Evolutionary conservation across 176 grass and related monocot species (phyloP).

Genomic region (Oryza longistaminata): DNA sequence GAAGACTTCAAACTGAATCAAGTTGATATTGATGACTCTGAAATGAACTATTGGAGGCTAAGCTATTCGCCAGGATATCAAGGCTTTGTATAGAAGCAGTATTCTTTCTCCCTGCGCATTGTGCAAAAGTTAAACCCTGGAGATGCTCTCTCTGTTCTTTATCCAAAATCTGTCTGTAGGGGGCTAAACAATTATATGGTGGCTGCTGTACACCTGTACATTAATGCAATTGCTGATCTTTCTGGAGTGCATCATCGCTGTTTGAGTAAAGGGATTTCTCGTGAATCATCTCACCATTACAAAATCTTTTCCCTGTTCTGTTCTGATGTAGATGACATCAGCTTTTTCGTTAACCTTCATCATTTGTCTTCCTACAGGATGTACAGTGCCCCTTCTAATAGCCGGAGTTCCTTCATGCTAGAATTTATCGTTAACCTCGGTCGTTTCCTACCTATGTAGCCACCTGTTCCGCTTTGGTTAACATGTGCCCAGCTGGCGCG

Average conservation of each 20-base stretch:
- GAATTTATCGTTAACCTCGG: not conserved
- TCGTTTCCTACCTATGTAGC: not conserved
- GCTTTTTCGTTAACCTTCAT: not conserved
- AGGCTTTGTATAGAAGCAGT: conserved; percentile 72
- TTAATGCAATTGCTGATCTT: conserved; percentile 27
- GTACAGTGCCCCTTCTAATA: conserved; percentile 21
- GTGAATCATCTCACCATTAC: not conserved
- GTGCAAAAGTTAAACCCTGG: not conserved
- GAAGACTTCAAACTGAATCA: conserved; percentile 71
- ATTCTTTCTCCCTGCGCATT: not conserved
- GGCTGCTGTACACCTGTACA: conserved; percentile 31
- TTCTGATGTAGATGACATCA: not conserved
- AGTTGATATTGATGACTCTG: conserved; percentile 51
- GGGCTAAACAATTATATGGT: conserved; percentile 2
- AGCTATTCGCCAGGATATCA: conserved; percentile 66
- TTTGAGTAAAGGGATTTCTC: conserved; percentile 21
- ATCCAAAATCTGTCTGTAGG: conserved; percentile 15
- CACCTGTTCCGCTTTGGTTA: conserved; percentile 11
- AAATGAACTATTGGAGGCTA: conserved; percentile 67
- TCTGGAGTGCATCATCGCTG: not conserved
- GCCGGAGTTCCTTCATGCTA: not conserved
- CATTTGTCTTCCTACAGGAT: conserved; percentile 22
- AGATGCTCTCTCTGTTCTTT: not conserved
- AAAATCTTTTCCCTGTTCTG: not conserved
- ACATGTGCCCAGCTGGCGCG: conserved; percentile 1